Percentiles rank a stretch among this genome's conserved stretches.
phyloP scores from a whole-genome alignment of 495 filamentous ascomycete species.

The Lasiosphaeria miniovina region DNA sequence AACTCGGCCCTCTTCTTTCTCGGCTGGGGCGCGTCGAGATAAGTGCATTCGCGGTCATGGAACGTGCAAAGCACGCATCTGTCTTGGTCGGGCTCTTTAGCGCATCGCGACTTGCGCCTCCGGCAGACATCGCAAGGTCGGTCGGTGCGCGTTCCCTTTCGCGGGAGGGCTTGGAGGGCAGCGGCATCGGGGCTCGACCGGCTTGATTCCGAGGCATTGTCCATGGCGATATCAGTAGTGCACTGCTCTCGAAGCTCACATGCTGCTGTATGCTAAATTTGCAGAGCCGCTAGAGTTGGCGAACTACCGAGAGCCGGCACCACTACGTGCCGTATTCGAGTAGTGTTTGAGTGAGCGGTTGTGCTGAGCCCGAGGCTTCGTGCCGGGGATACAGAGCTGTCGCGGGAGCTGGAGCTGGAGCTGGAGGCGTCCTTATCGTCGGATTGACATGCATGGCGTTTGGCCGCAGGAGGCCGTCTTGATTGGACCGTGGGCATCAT shows the following conservation, averaged over 20 bases:
- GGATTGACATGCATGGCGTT: neutral
- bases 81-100: slow-evolving; percentile 56
- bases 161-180: slow-evolving; percentile 10
- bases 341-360: too few species aligned
- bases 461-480: too few species aligned
- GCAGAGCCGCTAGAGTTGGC: neutral
- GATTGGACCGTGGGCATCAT: neutral
- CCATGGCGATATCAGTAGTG: slow-evolving; percentile 14
- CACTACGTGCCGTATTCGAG: too few species aligned
- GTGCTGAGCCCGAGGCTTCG: neutral
- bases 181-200: slow-evolving; percentile 23
- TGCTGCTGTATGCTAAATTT: neutral
- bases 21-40: slow-evolving; percentile 52
- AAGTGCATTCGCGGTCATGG: slow-evolving; percentile 48
- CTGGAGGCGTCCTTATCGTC: slow-evolving; percentile 2
- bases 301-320: too few species aligned
- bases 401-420: neutral
- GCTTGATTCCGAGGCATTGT: slow-evolving; percentile 22
- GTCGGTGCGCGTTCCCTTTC: slow-evolving; percentile 19
- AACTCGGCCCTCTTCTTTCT: slow-evolving; percentile 42
- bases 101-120: slow-evolving; percentile 73
- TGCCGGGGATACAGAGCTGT: neutral
- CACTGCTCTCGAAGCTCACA: neutral
- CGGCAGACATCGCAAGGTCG: slow-evolving; percentile 66
- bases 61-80: slow-evolving; percentile 50